Evolutionary conservation across 208 protist genomes (phyloP).

Genomic region (Leishmania gerbilli): DNA sequence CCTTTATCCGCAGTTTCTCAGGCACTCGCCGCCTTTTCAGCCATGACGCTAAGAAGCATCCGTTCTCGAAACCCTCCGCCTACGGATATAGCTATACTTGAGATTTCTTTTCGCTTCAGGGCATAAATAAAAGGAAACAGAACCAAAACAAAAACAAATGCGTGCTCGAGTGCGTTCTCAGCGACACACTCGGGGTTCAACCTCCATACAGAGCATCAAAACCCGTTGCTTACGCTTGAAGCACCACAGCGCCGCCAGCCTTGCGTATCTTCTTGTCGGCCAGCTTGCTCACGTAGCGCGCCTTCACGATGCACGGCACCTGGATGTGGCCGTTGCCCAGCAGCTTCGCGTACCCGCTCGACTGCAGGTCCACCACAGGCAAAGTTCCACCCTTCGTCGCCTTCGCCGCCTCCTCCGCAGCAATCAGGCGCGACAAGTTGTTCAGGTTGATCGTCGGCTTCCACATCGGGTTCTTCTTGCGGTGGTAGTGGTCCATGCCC

Average conservation of each 20-base stretch:
- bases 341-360: slow-evolving; percentile 99
- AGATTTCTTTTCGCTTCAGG: not conserved
- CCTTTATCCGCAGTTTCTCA: not conserved
- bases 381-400: slow-evolving; percentile 88
- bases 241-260: slow-evolving; percentile 98
- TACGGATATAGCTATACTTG: too few relatives aligned
- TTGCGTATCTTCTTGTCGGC: slow-evolving; percentile 99
- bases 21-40: too few relatives aligned
- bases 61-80: not conserved
- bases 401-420: slow-evolving; percentile 83
- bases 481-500: slow-evolving; percentile 99
- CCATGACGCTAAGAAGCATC: not conserved
- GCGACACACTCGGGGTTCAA: slow-evolving; percentile 3
- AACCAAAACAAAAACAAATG: slow-evolving; percentile 21
- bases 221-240: slow-evolving; percentile 92
- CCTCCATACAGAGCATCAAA: slow-evolving; percentile 19
- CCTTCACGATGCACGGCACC: slow-evolving; percentile 99
- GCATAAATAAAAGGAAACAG: too few relatives aligned
- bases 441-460: slow-evolving; percentile 99
- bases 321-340: slow-evolving; percentile 98
- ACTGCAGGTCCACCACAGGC: slow-evolving; percentile 98
- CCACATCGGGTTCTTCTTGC: slow-evolving; percentile 93
- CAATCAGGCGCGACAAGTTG: slow-evolving; percentile 98
- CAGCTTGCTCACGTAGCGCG: slow-evolving; percentile 98
- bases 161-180: not conserved